Base-by-base conservation (phyloP, 2,329 filamentous ascomycete species). In the Nannizziopsis arthrosporioides region DNA sequence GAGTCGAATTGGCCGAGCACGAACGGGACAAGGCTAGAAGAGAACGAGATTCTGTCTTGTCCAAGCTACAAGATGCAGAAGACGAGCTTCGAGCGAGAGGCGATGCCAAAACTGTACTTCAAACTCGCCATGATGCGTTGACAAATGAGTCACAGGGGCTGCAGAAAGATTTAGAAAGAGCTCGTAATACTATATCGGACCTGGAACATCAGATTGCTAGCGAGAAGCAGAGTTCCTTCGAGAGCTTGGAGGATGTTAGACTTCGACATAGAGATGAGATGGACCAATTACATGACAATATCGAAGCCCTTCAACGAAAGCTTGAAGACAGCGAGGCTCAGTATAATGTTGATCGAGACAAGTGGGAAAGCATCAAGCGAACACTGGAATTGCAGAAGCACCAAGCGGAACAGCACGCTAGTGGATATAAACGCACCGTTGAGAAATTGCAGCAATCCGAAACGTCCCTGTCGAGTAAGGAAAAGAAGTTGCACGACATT, bases 281-380 rank as follows among this genome's bases (percentile, higher is more conserved):
- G 39, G 73, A 77, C 45, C 70, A 68, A 12, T 61, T 78, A n/a
- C 66, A 68, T 51, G 68, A 71, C 53, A 75, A 84, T 42, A 66
- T 81, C 17, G 79, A 75, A 45, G 71, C 74, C 46, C 68, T 84
- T 3, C 78, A 81, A 50, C 75, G 78, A 15, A 76, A 82, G 53
- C 72, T 84, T 30, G 76, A 79, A 54, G 79, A 84, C 55, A 84
- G 81, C 54, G 80, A 85, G 56, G 81, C 80, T 42, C 71, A 82
- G 34, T 81, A 82, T 64, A 80, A 81, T 50, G 77, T 82, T 49
- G 81, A 85, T 57, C 78, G 76, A 61, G 82, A 86, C 53, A 79
- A 80, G 56, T 87, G 83, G 82, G 80, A 84, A 46, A 76, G 74
- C 6, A 77, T 82, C 58, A 80, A 74, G 57, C 76, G 78, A 31